A percentile compares a stretch with the other conserved stretches of the same genome.
These are phyloP conservation scores for Fremontodendron californicum DNA, from an alignment of 345 rosid species.

Conservation along the genomic window DNA sequence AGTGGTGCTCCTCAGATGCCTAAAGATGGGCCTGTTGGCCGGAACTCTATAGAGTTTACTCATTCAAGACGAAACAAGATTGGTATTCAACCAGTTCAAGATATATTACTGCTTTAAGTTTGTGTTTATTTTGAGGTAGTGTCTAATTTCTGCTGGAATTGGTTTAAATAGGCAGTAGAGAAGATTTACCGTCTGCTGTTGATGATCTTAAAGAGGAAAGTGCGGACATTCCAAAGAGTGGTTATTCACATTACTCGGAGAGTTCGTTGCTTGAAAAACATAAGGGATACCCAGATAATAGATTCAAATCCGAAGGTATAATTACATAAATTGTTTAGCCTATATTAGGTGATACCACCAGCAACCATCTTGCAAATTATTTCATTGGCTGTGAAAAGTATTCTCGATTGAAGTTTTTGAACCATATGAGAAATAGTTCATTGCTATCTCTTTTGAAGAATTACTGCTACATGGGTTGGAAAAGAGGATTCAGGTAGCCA, in stretches of 20 bases:
- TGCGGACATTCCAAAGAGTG: slow-evolving; percentile 33
- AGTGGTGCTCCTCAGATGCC: neutral
- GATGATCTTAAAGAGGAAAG: slow-evolving; percentile 50
- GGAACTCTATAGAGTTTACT: neutral
- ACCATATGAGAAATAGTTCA: neutral
- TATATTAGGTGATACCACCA: slow-evolving; percentile 8
- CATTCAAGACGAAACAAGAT: neutral
- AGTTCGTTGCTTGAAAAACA: slow-evolving; percentile 35
- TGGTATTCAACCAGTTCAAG: slow-evolving; percentile 35
- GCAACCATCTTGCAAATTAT: neutral
- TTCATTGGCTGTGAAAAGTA: neutral
- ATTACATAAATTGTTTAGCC: neutral
- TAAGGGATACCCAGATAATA: slow-evolving; percentile 34
- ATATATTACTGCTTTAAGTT: slow-evolving; percentile 9
- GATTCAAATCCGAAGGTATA: slow-evolving; percentile 59
- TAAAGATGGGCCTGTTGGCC: neutral
- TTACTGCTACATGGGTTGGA: neutral
- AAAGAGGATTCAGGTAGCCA: neutral
- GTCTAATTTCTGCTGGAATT: slow-evolving; percentile 19
- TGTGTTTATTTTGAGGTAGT: slow-evolving; percentile 2
- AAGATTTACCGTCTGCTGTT: slow-evolving; percentile 41
- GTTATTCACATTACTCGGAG: slow-evolving; percentile 29
- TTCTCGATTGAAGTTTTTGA: neutral
- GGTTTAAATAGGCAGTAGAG: slow-evolving; percentile 63
- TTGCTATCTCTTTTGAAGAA: no score